These are phyloP conservation scores for Fraxinus baroniana DNA, from an alignment of 305 asterid species.

Conservation along the genomic window DNA sequence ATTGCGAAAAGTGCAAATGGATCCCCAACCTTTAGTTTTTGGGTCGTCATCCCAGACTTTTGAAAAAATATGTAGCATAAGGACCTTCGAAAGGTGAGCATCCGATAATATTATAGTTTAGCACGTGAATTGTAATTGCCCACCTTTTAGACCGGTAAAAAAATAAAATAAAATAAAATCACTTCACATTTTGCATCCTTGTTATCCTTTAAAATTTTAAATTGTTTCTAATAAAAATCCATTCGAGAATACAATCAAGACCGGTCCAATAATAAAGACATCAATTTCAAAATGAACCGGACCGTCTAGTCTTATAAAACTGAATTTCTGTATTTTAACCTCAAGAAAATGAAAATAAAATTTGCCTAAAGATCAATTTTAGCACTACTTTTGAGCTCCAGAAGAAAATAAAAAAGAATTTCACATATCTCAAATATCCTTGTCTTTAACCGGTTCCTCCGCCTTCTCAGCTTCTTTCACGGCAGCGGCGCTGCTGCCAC, in stretches of 20 bases:
- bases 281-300: not conserved
- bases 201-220: no score
- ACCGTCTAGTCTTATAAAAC: not conserved
- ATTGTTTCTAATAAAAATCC: not conserved
- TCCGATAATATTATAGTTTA: no score
- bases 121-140: not conserved
- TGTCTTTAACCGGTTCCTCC: not conserved
- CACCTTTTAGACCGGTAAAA: not conserved
- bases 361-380: not conserved
- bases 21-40: no score
- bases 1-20: no score
- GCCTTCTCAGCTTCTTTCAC: conserved; percentile 6
- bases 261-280: not conserved
- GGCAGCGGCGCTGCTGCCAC: not conserved
- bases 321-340: not conserved
- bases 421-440: conserved; percentile 15
- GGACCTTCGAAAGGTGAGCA: not conserved
- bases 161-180: no score
- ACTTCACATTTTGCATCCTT: not conserved
- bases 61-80: not conserved
- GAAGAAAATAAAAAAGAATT: not conserved
- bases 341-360: not conserved
- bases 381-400: not conserved
- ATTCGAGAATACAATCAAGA: not conserved
- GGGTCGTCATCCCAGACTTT: no score